These are phyloP conservation scores for Ustilago trichophora DNA, from an alignment of 1,284 basidiomycete species.

Conservation along the genomic window DNA sequence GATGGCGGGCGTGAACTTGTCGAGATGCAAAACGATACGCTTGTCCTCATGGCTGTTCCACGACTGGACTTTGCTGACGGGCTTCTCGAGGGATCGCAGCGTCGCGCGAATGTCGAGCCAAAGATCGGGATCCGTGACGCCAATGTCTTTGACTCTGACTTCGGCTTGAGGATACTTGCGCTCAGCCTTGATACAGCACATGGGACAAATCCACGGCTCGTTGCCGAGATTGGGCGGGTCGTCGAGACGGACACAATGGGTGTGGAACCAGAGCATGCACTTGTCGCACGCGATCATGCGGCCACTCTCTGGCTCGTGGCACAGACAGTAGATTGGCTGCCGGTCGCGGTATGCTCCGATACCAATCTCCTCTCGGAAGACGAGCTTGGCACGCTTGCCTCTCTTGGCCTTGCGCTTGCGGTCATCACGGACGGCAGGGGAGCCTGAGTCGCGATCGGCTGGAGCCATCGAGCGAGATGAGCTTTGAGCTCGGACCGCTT, in stretches of 20 bases:
- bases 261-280: slow-evolving; percentile 66
- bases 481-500: slow-evolving; percentile 3
- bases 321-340: slow-evolving; percentile 61
- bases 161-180: slow-evolving; percentile 62
- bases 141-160: slow-evolving; percentile 60
- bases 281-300: slow-evolving; percentile 65
- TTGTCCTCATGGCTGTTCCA: slow-evolving; percentile 51
- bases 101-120: slow-evolving; percentile 63
- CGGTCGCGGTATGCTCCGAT: slow-evolving; percentile 38
- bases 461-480: slow-evolving; percentile 11
- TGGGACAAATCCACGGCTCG: slow-evolving; percentile 62
- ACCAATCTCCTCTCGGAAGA: slow-evolving; percentile 62
- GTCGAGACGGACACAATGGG: slow-evolving; percentile 58
- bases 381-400: slow-evolving; percentile 63
- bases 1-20: slow-evolving; percentile 61
- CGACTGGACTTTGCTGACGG: slow-evolving; percentile 57
- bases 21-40: slow-evolving; percentile 60
- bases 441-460: slow-evolving; percentile 24
- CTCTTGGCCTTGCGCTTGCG: slow-evolving; percentile 52
- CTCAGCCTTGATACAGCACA: slow-evolving; percentile 65
- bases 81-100: slow-evolving; percentile 56
- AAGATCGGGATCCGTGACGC: slow-evolving; percentile 47
- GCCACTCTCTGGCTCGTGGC: slow-evolving; percentile 54
- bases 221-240: slow-evolving; percentile 48
- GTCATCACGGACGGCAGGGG: slow-evolving; percentile 34